phyloP scores from a whole-genome alignment of 805 yeast species.

The Candida mattraensis region DNA sequence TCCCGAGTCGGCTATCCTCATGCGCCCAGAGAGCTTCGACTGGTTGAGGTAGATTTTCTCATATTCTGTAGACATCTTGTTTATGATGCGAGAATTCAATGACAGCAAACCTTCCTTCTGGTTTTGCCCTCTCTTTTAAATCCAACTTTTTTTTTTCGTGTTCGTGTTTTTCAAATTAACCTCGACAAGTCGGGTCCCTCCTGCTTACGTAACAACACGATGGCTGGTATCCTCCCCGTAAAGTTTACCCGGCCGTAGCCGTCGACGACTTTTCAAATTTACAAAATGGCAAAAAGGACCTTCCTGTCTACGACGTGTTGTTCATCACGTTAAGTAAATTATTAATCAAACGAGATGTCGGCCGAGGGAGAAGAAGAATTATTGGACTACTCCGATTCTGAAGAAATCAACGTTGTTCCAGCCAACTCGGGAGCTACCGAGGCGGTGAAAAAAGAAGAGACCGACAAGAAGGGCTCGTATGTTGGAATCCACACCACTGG shows the following conservation, averaged over 20 bases:
- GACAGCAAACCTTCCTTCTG: constrained; percentile 2
- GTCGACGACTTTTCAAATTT: constrained; percentile 6
- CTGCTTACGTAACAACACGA: constrained; percentile 2
- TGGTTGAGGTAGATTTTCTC: constrained; percentile 90
- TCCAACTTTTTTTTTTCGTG: constrained; percentile 7
- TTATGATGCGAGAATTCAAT: neutral
- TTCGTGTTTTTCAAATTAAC: constrained; percentile 11
- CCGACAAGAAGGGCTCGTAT: constrained; percentile 92
- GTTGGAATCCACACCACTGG: constrained; percentile 99
- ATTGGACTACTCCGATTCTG: constrained; percentile 97
- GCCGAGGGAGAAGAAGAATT: constrained; percentile 99
- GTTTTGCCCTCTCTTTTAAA: neutral
- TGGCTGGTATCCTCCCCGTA: neutral
- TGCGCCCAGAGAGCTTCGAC: constrained; percentile 78
- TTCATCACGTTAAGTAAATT: constrained; percentile 5
- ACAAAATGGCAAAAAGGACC: constrained; percentile 7
- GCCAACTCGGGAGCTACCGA: constrained; percentile 46
- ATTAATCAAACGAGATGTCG: constrained; percentile 52
- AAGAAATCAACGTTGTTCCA: constrained; percentile 81
- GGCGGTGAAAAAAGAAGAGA: constrained; percentile 50
- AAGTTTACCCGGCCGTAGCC: constrained; percentile 14
- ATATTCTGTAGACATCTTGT: constrained; percentile 55
- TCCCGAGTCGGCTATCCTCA: constrained; percentile 96
- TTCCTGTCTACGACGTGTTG: too few relatives aligned
- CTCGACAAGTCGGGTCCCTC: neutral